A percentile compares a stretch with the other conserved stretches of the same genome.
phyloP scores from a whole-genome alignment of 257 asterid genomes.

The Perilla frutescens region DNA sequence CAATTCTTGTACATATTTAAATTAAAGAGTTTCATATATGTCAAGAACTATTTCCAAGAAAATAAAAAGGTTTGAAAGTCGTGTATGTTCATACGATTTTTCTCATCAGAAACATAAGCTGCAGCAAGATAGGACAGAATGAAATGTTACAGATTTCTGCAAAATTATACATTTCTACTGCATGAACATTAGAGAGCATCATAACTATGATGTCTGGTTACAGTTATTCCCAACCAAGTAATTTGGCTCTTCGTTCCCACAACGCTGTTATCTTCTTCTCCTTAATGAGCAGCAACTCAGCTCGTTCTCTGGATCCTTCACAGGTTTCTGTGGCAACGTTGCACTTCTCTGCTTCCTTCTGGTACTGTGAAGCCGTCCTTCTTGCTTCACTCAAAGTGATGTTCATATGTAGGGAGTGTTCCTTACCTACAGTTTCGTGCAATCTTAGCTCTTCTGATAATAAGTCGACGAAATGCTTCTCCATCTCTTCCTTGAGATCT shows the following conservation, averaged over 20 bases:
- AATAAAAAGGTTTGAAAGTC: too few relatives aligned
- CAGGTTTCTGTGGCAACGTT: conserved; percentile 87
- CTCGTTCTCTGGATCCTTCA: conserved; percentile 84
- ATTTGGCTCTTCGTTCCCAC: conserved; percentile 85
- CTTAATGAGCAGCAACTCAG: conserved; percentile 56
- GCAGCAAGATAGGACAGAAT: neutral
- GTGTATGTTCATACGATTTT: neutral
- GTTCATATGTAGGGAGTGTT: conserved; percentile 74
- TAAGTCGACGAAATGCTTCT: conserved; percentile 80
- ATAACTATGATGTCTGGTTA: neutral
- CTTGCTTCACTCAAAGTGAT: conserved; percentile 73
- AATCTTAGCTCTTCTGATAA: conserved; percentile 79
- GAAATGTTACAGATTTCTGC: neutral
- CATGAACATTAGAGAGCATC: neutral
- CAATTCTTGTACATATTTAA: too few relatives aligned
- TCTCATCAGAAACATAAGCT: neutral
- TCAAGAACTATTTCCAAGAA: too few relatives aligned
- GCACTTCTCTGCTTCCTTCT: conserved; percentile 90
- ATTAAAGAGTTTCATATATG: too few relatives aligned
- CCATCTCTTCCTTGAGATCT: conserved; percentile 93
- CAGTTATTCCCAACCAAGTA: conserved; percentile 65
- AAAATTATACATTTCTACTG: neutral
- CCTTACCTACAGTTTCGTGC: conserved; percentile 66
- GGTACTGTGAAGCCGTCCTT: conserved; percentile 75
- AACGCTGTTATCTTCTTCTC: conserved; percentile 70